Base-by-base conservation (phyloP, 371 early-diverging fungal species). In the Mucor indicus region DNA sequence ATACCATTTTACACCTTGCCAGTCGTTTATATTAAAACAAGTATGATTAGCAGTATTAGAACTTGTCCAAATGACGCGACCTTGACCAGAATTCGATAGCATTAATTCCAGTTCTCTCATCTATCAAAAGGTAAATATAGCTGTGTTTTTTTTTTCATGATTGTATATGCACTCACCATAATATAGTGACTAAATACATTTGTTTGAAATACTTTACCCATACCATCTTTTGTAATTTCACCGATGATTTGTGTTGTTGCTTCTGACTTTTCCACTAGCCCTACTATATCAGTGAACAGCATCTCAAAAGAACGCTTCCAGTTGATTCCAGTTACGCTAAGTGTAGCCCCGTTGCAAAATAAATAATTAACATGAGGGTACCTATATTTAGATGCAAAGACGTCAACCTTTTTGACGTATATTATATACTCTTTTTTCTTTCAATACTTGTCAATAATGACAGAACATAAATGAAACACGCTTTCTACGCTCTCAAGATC, bases 151-250 rank as follows among this genome's bases (percentile, higher is more conserved):
- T n/a, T n/a, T n/a, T n/a, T n/a, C n/a, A n/a, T n/a, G n/a, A n/a
- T n/a, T n/a, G n/a, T n/a, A 7, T 32, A 2, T 22, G 16, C 17
- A 17, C 16, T 53, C 63, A 86, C 82, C 78, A 94, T 81, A 11
- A 92, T 49, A 56, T 91, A 94, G 50, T 94, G 95, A 5, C 95
- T 94, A 66, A 93, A 88, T 8, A 90, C 83, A 62, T 94, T 94
- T 33, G 86, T 81, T 15, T 86, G 84, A 73, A 94, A 87, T 11
- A 83, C 81, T 47, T 69, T 70, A 0, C 93, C 95, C 48, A 92
- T 58, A 1, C 90, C 90, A 43, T 76, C 80, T 16, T 66, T 63
- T 25, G 55, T 75, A 12, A 75, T 44, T 20, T 89, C 86, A 1
- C 62, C 64, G 0, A 57, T 41, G 0, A 76, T 83, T 57, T 93